phyloP scores from a whole-genome alignment of 495 filamentous ascomycete species.

The Chaetomidium leptoderma region DNA sequence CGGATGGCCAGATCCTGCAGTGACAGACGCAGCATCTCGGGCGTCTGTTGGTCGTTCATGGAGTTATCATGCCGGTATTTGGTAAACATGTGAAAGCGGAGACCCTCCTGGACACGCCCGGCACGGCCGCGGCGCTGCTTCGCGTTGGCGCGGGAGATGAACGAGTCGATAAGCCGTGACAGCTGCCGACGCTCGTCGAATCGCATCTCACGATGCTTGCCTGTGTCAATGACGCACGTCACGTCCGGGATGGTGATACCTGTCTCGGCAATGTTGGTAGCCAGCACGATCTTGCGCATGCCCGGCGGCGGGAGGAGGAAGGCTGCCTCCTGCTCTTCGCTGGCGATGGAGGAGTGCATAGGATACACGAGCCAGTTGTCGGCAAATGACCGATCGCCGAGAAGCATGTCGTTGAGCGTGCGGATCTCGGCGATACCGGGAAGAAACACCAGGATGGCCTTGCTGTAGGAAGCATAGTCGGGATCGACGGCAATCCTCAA shows the following conservation, averaged over 20 bases:
- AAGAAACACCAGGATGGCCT: conserved; percentile 88
- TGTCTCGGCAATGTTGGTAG: conserved; percentile 97
- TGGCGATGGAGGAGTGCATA: conserved; percentile 85
- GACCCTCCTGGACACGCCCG: conserved; percentile 83
- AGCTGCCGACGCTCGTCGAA: conserved; percentile 85
- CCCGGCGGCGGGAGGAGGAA: conserved; percentile 91
- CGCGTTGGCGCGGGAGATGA: conserved; percentile 94
- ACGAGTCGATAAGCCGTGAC: conserved; percentile 88
- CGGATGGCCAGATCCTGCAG: conserved; percentile 90
- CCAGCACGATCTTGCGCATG: conserved; percentile 91
- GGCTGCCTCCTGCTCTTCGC: conserved; percentile 88
- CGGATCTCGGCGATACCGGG: conserved; percentile 93
- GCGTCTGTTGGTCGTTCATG: conserved; percentile 87
- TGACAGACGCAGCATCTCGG: conserved; percentile 90
- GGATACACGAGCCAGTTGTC: conserved; percentile 83
- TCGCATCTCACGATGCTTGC: conserved; percentile 98
- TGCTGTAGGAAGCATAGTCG: conserved; percentile 66
- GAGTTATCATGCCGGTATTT: conserved; percentile 72
- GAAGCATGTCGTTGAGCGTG: conserved; percentile 74
- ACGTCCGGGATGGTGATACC: conserved; percentile 97
- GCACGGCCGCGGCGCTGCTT: conserved; percentile 92
- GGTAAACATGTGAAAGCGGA: conserved; percentile 95
- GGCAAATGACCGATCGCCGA: conserved; percentile 65
- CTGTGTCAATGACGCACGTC: conserved; percentile 95
- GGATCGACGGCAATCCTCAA: conserved; percentile 64